Evolutionary conservation across 805 yeast genomes (phyloP).

Genomic region (Nakazawaea ambrosiae): DNA sequence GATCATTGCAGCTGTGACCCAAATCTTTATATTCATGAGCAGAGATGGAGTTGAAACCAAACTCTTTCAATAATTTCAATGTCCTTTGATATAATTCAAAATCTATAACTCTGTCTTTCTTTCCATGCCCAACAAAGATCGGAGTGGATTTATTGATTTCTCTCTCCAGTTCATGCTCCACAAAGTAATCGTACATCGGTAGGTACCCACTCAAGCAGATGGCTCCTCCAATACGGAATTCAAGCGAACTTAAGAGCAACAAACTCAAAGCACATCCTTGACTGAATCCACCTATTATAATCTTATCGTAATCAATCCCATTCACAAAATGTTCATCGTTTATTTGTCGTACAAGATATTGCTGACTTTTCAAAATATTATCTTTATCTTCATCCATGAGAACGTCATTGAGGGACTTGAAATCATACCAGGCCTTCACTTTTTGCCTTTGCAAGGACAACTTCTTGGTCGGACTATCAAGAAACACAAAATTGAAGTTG

Average conservation of each 20-base stretch:
- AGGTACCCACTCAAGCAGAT: conserved; percentile 11
- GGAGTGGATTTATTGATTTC: conserved; percentile 6
- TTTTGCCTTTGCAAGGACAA: conserved; percentile 7
- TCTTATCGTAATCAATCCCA: conserved; percentile 8
- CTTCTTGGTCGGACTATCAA: conserved; percentile 11
- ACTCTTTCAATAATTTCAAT: conserved; percentile 4
- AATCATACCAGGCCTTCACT: conserved; percentile 12
- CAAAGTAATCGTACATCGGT: conserved; percentile 8
- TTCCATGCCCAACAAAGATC: conserved; percentile 9
- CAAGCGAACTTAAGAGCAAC: conserved; percentile 3
- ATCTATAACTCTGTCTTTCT: conserved; percentile 10
- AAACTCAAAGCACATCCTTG: conserved; percentile 13
- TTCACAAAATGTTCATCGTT: conserved; percentile 7
- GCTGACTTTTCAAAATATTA: conserved; percentile 8
- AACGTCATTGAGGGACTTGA: conserved; percentile 9
- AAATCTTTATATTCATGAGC: conserved; percentile 2
- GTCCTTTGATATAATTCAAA: conserved; percentile 9
- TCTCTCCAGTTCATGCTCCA: conserved; percentile 3
- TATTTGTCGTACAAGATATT: conserved; percentile 2
- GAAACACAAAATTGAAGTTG: conserved; percentile 10
- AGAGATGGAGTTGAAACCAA: conserved; percentile 4
- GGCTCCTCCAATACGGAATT: conserved; percentile 9
- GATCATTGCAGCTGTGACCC: conserved; percentile 10
- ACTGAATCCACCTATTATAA: conserved; percentile 12
- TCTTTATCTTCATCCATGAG: conserved; percentile 8